Percentiles rank a stretch among this genome's conserved stretches.
phyloP scores from a whole-genome alignment of 2,329 filamentous ascomycete species.

The Golovinomyces cichoracearum region DNA sequence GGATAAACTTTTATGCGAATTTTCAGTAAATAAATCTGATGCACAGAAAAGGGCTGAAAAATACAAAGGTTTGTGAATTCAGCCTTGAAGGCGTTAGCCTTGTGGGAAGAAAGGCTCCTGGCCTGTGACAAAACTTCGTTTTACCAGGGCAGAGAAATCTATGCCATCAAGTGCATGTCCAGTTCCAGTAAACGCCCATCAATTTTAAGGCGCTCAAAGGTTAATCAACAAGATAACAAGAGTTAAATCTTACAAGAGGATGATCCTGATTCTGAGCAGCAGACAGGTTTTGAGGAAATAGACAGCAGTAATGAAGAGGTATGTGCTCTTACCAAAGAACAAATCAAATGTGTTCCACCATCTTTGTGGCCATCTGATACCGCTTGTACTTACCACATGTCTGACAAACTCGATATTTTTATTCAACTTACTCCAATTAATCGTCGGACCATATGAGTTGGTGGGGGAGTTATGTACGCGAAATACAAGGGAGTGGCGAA shows the following conservation, averaged over 20 bases:
- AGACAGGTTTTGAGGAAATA: neutral
- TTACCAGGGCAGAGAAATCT: no score
- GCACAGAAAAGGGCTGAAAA: neutral
- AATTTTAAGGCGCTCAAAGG: no score
- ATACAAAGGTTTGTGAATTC: neutral
- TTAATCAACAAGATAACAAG: neutral
- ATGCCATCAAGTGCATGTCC: no score
- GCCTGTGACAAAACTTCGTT: no score
- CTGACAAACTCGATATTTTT: neutral
- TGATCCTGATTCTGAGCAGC: neutral
- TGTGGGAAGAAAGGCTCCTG: no score
- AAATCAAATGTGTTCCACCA: neutral
- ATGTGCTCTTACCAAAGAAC: conserved; percentile 1
- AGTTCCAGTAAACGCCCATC: no score
- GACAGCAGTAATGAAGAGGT: neutral
- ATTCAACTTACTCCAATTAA: neutral
- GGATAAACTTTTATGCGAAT: neutral
- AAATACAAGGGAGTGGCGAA: neutral
- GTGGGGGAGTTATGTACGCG: neutral
- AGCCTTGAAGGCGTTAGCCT: no score
- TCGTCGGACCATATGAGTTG: neutral
- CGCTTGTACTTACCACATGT: neutral
- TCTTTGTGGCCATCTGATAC: neutral
- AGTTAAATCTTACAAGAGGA: neutral
- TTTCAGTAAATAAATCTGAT: neutral